A percentile compares a stretch with the other conserved stretches of the same genome.
Evolutionary conservation across 2,329 filamentous ascomycete species (phyloP).

Genomic region (Madurella fahalii): DNA sequence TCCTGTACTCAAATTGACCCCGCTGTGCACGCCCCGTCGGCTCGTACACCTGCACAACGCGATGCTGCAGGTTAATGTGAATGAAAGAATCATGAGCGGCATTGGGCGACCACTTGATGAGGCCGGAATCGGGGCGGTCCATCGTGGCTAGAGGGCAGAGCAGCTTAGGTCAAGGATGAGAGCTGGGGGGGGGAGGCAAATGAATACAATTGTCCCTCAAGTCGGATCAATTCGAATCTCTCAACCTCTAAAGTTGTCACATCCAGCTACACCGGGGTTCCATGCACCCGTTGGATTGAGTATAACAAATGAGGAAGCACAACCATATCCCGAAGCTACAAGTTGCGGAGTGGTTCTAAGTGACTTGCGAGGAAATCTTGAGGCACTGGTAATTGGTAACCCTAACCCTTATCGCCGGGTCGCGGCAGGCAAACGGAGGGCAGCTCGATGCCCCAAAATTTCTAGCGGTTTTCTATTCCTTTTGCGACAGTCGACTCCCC

Average conservation of each 20-base stretch:
- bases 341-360: too few species aligned
- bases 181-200: slow-evolving; percentile 2
- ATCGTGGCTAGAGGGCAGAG: slow-evolving; percentile 27
- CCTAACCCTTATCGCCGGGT: slow-evolving; percentile 18
- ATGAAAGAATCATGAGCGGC: slow-evolving; percentile 56
- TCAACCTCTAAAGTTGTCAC: too few species aligned
- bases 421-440: not conserved
- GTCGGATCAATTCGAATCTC: too few species aligned
- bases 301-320: too few species aligned
- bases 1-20: slow-evolving; percentile 55
- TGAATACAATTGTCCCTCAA: too few species aligned
- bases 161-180: not conserved
- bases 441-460: slow-evolving; percentile 5
- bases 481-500: not conserved
- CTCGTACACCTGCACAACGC: slow-evolving; percentile 59
- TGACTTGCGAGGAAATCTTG: too few species aligned
- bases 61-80: slow-evolving; percentile 61
- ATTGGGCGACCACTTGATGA: slow-evolving; percentile 64
- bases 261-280: too few species aligned
- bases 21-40: slow-evolving; percentile 56
- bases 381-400: too few species aligned
- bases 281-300: too few species aligned
- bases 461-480: not conserved
- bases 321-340: too few species aligned
- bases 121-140: slow-evolving; percentile 58